Evolutionary conservation across 208 protist species (phyloP).

Genomic region (Crithidia expoeki): DNA sequence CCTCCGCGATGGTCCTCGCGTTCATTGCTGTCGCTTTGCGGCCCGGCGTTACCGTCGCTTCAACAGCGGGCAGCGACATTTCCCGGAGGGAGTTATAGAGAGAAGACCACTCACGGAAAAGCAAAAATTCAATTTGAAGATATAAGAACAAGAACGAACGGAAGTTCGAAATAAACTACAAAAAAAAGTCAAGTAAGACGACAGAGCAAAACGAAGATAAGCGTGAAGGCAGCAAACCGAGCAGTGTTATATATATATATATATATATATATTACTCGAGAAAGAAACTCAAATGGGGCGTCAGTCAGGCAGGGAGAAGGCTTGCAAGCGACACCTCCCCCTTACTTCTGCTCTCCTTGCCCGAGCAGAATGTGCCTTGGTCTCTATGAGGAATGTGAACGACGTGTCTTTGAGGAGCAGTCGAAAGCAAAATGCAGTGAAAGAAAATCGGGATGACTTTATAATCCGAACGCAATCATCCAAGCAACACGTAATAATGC

Average conservation of each 20-base stretch:
- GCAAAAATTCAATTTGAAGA: not conserved
- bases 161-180: not conserved
- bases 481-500: too few species aligned
- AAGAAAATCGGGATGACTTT: too few species aligned
- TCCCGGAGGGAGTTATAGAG: not conserved
- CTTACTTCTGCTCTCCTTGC: too few species aligned
- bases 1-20: not conserved
- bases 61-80: not conserved
- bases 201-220: slow-evolving; percentile 1
- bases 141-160: not conserved
- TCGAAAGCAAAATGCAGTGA: too few species aligned
- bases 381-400: too few species aligned
- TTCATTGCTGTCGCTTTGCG: not conserved
- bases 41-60: not conserved
- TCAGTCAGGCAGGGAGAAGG: not conserved
- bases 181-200: slow-evolving; percentile 6
- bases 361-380: too few species aligned
- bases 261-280: not conserved
- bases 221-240: not conserved
- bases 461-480: too few species aligned
- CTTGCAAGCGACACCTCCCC: not conserved
- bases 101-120: not conserved
- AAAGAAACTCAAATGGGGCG: not conserved
- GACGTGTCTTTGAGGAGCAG: too few species aligned
- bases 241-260: not conserved